A percentile compares a stretch with the other conserved stretches of the same genome.
Evolutionary conservation across 352 stramenopile genomes (phyloP).

Genomic region (Pythium myriotylum): DNA sequence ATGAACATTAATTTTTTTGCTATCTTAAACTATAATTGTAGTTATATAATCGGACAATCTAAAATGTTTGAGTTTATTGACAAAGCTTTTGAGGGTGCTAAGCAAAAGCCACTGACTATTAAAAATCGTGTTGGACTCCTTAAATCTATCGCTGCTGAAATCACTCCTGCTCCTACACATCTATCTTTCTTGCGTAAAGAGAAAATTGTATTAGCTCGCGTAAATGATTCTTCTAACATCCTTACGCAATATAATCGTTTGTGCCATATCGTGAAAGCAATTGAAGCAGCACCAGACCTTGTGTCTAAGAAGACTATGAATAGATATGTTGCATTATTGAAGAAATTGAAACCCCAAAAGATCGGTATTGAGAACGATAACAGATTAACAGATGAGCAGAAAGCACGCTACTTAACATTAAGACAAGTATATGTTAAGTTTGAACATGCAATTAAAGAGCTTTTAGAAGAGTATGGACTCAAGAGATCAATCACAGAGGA

Average conservation of each 20-base stretch:
- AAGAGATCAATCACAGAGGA: conserved; percentile 13
- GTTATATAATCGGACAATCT: conserved; percentile 15
- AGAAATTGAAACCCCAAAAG: conserved; percentile 14
- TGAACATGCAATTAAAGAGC: conserved; percentile 9
- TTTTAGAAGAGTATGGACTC: conserved; percentile 13
- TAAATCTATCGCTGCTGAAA: conserved; percentile 14
- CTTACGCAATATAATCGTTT: conserved; percentile 18
- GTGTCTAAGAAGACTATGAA: conserved; percentile 16
- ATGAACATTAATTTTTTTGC: conserved; percentile 11
- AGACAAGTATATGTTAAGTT: conserved; percentile 16
- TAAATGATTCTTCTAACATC: conserved; percentile 19
- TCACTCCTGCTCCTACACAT: conserved; percentile 7
- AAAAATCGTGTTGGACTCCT: conserved; percentile 12
- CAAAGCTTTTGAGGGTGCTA: conserved; percentile 11
- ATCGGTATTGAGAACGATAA: conserved; percentile 19
- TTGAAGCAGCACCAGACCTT: conserved; percentile 4
- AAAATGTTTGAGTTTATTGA: conserved; percentile 18
- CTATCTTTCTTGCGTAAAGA: conserved; percentile 14
- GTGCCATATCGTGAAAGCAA: conserved; percentile 13
- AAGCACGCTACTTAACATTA: conserved; percentile 16
- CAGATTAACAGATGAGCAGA: conserved; percentile 13
- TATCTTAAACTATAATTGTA: conserved; percentile 13
- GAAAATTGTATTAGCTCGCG: conserved; percentile 15
- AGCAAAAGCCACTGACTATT: conserved; percentile 9
- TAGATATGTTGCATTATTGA: conserved; percentile 16